Base-by-base conservation (phyloP, 2,329 filamentous ascomycete species). In the Pseudopyricularia javanii region DNA sequence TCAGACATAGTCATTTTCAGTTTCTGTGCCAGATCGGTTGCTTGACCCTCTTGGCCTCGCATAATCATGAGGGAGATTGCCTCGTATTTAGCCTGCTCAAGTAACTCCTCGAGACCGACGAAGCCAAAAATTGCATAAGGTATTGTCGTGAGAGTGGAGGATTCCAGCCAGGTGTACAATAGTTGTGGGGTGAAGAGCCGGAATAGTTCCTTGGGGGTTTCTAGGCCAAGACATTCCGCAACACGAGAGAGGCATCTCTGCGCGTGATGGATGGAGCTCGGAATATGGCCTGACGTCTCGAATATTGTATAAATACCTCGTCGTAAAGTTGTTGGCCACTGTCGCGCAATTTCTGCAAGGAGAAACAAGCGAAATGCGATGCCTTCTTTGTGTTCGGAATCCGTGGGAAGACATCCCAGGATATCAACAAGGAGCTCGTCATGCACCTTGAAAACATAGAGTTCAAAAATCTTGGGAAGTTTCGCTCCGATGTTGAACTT, bases 261-360 rank as follows among this genome's bases (percentile, higher is more conserved):
- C 1, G 91, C 91, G 68, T 96, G 86, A 20, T 74, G 70, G 20
- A 76, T 73, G 7, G 86, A 85, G 11, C 71, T 68, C 3, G 76
- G 68, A 14, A 95, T 80, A 54, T 82, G 82, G 1, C 86, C 88
- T 2, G 91, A 87, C 0, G 86, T 89, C 65, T 97, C 93, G 60
- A 97, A 95, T 22, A 97, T 90, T 65, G 93, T 86, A 64, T 96
- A 98, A 17, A 95, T 86, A 58, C 89, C 90, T 57, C 86, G 82
- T 51, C 91, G 84, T 45, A 96, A 75, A 20, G 97, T 74, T 0
- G 91, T 95, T 55, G 89, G 83, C 88, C 91, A 97, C 50, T 74
- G 71, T 30, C 88, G 87, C 24, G 87, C 93, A 54, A 98, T 71
- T 53, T 82, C 82, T 1, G 86, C 80, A 11, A 97, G 71, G 8